Base-by-base conservation (phyloP, 23 red algal genomes). In the Gracilaria caudata region DNA sequence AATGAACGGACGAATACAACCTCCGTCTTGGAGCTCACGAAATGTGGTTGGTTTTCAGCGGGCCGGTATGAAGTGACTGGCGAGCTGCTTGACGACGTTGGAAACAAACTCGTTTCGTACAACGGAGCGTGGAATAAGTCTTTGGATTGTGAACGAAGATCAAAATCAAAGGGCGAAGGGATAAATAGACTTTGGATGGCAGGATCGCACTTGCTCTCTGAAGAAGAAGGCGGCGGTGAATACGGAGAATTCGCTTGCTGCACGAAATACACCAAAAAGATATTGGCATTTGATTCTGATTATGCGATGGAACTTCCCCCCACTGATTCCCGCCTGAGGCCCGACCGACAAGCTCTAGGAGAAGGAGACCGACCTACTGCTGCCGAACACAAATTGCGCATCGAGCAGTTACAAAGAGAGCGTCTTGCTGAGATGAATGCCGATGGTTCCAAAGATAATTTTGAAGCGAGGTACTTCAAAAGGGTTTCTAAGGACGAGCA, bases 401-500 rank as follows among this genome's bases (percentile, higher is more conserved):
- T 98, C 44, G 95, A 98, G 80, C 90, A 94, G 47, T 75, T 91
- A 49, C 95, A 98, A 71, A 84, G 95, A 54, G 81, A 86, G 41
- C 66, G 90, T 34, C 24, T 24, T 25, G 81, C 81, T 4, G 79
- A 64, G 7, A 79, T 57, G 53, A 44, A 58, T 32, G 7, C 43
- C 25, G 24, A 20, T 21, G 33, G 14, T 33, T 23, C 51, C 35
- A 32, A 60, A 58, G 8, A 0, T 3, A 60, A 19, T 19, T 32
- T 37, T 12, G 26, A 89, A 61, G 38, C 85, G 32, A 78, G 30
- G 43, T 89, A 89, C 56, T 89, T 89, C 57, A 78, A 68, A 26
- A 78, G 71, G 73, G 72, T 89, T 39, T 44, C 72, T 14, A 43
- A 70, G 54, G 74, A 79, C 5, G 61, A 77, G n/a, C 45, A 89